These are phyloP conservation scores for Solanum pinnatisectum DNA, from an alignment of 257 asterid species.

Conservation along the genomic window DNA sequence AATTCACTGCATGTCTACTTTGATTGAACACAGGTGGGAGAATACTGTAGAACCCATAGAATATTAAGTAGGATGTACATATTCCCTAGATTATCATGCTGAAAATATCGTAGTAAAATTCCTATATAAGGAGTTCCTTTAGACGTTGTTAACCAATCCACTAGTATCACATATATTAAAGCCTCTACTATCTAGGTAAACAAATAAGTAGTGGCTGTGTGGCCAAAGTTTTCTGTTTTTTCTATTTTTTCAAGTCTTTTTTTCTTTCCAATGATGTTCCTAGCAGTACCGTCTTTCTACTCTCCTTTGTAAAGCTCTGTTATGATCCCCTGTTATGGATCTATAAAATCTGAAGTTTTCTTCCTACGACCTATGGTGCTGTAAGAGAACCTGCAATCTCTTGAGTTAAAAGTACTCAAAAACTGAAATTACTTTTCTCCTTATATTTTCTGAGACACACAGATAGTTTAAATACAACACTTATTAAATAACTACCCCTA, in stretches of 20 bases:
- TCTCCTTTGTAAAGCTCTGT: background rate
- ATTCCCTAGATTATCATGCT: background rate
- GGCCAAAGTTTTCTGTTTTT: background rate
- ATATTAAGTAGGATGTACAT: background rate
- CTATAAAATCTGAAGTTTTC: no score
- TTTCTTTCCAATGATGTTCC: background rate
- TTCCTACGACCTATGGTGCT: no score
- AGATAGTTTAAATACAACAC: no score
- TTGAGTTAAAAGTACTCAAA: no score
- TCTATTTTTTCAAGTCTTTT: background rate
- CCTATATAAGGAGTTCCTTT: background rate
- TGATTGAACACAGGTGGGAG: background rate
- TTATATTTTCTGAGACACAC: no score
- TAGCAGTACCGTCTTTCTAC: background rate
- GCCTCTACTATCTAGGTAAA: background rate
- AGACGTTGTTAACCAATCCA: background rate
- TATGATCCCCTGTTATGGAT: no score
- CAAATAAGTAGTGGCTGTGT: background rate
- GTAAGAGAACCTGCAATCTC: no score
- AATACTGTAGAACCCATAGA: background rate
- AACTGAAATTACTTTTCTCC: no score
- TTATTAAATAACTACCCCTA: no score
- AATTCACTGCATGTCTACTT: background rate
- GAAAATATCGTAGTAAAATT: background rate
- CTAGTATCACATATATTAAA: background rate